phyloP scores from a whole-genome alignment of 2,329 filamentous ascomycete genomes.

The Stemphylium vesicarium region DNA sequence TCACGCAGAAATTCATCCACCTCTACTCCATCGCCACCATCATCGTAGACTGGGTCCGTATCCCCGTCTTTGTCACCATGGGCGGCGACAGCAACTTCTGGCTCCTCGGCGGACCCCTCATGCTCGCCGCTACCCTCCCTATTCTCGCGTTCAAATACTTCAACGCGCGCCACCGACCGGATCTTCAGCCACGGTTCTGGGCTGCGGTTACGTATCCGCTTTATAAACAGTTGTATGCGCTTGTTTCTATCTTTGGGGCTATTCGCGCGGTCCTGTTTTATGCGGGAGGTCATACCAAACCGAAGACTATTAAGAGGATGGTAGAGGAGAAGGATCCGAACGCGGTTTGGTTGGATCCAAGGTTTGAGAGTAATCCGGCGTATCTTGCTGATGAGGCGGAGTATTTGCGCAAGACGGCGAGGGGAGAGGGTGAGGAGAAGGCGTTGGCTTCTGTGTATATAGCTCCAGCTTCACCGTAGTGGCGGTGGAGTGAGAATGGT shows the following conservation, averaged over 20 bases:
- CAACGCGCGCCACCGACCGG: constrained; percentile 18
- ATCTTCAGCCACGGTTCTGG: constrained; percentile 22
- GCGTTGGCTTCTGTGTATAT: background rate
- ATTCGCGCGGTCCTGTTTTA: constrained; percentile 19
- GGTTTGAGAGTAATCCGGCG: constrained; percentile 20
- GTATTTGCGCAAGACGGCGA: background rate
- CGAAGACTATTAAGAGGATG: constrained; percentile 22
- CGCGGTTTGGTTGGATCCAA: constrained; percentile 24
- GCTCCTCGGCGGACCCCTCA: constrained; percentile 17
- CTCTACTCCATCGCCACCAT: constrained; percentile 25
- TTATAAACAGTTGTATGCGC: constrained; percentile 24
- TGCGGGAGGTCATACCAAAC: constrained; percentile 19
- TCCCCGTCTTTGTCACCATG: constrained; percentile 21
- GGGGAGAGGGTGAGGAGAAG: background rate
- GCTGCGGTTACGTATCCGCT: constrained; percentile 16
- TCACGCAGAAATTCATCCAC: constrained; percentile 23
- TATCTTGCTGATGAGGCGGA: constrained; percentile 23
- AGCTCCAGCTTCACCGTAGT: background rate
- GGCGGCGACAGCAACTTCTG: constrained; percentile 18
- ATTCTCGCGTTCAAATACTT: constrained; percentile 20
- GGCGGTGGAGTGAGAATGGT: too few species aligned
- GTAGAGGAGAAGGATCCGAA: constrained; percentile 19
- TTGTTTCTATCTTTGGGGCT: constrained; percentile 22
- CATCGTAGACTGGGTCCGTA: constrained; percentile 24
- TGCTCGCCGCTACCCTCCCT: constrained; percentile 19